Base-by-base conservation (phyloP, 208 protist genomes). In the Trypanosoma platydactyli region DNA sequence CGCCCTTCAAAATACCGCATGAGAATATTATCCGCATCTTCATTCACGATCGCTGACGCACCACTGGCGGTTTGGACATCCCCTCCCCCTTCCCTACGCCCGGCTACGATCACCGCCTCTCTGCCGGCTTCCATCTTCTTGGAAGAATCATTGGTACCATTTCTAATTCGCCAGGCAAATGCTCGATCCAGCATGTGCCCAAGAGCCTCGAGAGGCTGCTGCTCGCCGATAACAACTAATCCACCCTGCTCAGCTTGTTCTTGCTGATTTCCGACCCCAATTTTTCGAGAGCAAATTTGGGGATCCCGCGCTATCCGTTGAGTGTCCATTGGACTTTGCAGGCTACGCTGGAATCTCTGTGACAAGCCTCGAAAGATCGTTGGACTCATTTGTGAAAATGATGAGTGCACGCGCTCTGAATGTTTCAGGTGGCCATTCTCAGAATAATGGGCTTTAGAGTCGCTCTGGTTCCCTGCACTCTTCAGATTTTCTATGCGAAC, bases 1-100 rank as follows among this genome's bases (percentile, higher is more conserved):
- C 42, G 27, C n/a, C 62, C 62, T 58, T 68, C 70, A 69, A 76
- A 76, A 35, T 76, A 76, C 2, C 66, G 27, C 18, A 63, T 40
- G 15, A 76, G 62, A 57, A 69, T 69, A 48, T 76, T 51, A 27
- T 76, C 70, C 18, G 44, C 5, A 5, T 60, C 54, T 16, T 63
- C 18, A 2, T 42, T n/a, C 4, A 38, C 7, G 24, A 22, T 24
- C 30, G 24, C 5, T n/a, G 33, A 30, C 29, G 22, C 3, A 51
- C 46, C 29, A 3, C 30, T 46, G 22, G 12, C 1, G 24, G 16
- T 20, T 9, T 24, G 15, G 1, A n/a, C 3, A 38, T 6, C n/a
- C n/a, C 4, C 18, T 5, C 5, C 29, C 4, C 50, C 29, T 18
- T 52, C 38, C 4, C 35, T 52, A n/a, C 38, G 5, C 22, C 38